Conservation (phyloP, 2,329 filamentous ascomycete genomes). For the Diaporthe sp. region DNA sequence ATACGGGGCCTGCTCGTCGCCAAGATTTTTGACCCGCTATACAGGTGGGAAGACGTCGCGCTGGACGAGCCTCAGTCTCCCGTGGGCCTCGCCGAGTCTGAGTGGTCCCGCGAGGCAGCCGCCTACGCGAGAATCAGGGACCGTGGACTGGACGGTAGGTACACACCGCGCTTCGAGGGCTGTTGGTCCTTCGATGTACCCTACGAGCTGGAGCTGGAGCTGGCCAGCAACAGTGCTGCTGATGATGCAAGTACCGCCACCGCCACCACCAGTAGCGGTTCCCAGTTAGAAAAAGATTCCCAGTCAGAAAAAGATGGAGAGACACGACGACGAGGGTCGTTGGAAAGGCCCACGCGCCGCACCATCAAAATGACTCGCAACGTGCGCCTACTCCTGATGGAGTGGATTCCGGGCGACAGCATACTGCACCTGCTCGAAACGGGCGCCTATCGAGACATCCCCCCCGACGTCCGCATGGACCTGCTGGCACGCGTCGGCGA, state of each 20-base stretch:
- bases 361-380: background rate
- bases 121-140: too few species aligned
- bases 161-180: too few species aligned
- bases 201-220: background rate
- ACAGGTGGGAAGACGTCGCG: too few species aligned
- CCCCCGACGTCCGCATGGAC: background rate
- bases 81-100: too few species aligned
- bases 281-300: too few species aligned
- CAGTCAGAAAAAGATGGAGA: background rate
- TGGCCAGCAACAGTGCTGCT: background rate
- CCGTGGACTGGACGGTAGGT: too few species aligned
- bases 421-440: background rate
- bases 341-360: too few species aligned
- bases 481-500: background rate
- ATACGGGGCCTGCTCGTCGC: too few species aligned
- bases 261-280: background rate
- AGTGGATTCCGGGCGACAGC: background rate
- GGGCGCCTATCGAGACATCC: background rate
- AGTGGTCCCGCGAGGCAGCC: too few species aligned
- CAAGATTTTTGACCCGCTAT: too few species aligned
- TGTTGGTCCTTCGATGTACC: too few species aligned
- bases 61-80: too few species aligned
- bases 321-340: background rate
- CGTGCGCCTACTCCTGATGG: conserved; percentile 1
- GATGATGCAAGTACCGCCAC: background rate